Base-by-base conservation (phyloP, 73 alveolate species). In the Paramecium sexaurelia region DNA sequence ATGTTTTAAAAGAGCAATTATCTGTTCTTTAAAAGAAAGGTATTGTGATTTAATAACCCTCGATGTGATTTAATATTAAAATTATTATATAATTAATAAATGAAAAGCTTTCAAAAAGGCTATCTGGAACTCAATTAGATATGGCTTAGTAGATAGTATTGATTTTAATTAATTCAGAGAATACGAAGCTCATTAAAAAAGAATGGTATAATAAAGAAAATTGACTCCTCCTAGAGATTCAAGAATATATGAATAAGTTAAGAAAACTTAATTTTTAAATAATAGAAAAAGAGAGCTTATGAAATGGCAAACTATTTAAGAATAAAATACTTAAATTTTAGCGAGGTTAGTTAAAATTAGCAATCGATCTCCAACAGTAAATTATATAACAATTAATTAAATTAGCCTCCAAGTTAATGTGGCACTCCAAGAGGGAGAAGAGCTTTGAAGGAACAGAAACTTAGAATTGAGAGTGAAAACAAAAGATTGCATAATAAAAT, bases 1-100 rank as follows among this genome's bases (percentile, higher is more conserved):
- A 68, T 41, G 94, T 88, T 11, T 33, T 88, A 24, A 88, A 88
- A 27, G 94, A 88, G 51, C 27, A 88, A 45, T 69, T 88, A 43
- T 68, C 91, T 6, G 94, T 88, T 6, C 45, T 88, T 6, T 55
- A 66, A 17, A 68, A 78, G 55, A 78, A 78, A 39, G 90, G 90
- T 41, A 78, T 78, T 2, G 83, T 32, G 43, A 61, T 61, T 11
- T 61, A 26, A 61, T 32, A 61, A 32, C 83, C 83, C 26, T 32
- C 39, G 45, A 61, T 61, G 39, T 61, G 83, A 61, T 15, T 61
- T 5, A 61, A 61, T 61, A 26, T 61, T 32, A 61, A 57, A 11
- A 61, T 29, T 29, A 29, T 61, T 29, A 10, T 29, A 10, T 29
- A 61, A 26, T 17, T n/a, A 17, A 17, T 51, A 51, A 4, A 51